Percentiles rank a stretch among this genome's conserved stretches.
Conservation (phyloP, 176 grass and related monocot genomes). For the Poa annua region DNA sequence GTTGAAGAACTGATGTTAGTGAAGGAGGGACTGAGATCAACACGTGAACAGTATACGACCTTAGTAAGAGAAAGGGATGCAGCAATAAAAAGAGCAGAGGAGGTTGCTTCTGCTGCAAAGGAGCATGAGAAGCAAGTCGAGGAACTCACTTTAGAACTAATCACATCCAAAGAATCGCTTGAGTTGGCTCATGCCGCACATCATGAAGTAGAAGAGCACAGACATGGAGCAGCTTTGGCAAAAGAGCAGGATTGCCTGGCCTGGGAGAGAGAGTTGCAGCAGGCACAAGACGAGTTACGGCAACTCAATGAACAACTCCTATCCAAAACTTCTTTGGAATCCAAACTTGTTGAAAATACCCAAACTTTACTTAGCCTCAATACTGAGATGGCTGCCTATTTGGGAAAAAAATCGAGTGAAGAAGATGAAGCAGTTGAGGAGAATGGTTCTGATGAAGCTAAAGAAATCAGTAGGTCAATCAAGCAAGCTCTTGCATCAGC, state of each 20-base stretch:
- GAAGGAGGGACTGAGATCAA: slow-evolving; percentile 58
- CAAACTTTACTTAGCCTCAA: slow-evolving; percentile 55
- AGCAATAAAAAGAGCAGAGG: slow-evolving; percentile 55
- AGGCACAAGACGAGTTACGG: slow-evolving; percentile 67
- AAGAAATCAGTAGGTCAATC: slow-evolving; percentile 60
- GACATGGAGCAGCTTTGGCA: slow-evolving; percentile 67
- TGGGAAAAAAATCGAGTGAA: slow-evolving; percentile 61
- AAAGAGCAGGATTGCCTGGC: slow-evolving; percentile 81
- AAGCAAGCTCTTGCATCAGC: slow-evolving; percentile 62
- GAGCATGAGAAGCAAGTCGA: slow-evolving; percentile 66
- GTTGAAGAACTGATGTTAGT: slow-evolving; percentile 65
- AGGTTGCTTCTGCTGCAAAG: slow-evolving; percentile 50
- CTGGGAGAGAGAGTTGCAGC: slow-evolving; percentile 84
- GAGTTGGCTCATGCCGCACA: slow-evolving; percentile 76
- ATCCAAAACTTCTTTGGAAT: slow-evolving; percentile 54
- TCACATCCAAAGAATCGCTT: slow-evolving; percentile 68
- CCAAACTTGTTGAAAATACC: slow-evolving; percentile 55
- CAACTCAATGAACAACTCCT: slow-evolving; percentile 62
- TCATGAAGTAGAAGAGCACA: slow-evolving; percentile 82
- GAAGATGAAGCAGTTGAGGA: slow-evolving; percentile 49
- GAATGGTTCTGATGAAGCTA: slow-evolving; percentile 55
- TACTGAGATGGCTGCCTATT: slow-evolving; percentile 64
- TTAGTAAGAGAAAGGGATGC: slow-evolving; percentile 68
- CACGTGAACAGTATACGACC: slow-evolving; percentile 59
- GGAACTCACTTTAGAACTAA: slow-evolving; percentile 80